These are phyloP conservation scores for Apiospora pterosperma DNA, from an alignment of 2,329 filamentous ascomycete species.

Conservation along the genomic window DNA sequence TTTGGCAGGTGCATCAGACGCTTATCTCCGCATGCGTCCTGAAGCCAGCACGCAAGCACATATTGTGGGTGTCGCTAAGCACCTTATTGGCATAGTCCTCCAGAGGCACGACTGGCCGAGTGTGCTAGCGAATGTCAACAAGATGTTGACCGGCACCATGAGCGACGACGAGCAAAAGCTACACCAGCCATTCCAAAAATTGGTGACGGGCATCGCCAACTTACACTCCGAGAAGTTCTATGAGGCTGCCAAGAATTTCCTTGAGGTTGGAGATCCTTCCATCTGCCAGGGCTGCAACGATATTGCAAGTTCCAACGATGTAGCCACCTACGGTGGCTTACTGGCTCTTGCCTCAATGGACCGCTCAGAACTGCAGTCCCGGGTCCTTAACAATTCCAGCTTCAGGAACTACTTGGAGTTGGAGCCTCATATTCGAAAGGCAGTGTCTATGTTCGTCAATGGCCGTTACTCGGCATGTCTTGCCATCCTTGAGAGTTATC, in stretches of 20 bases:
- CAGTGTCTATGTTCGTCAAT: slow-evolving; percentile 84
- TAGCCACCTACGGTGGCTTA: slow-evolving; percentile 88
- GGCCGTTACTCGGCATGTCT: slow-evolving; percentile 87
- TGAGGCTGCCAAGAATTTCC: slow-evolving; percentile 70
- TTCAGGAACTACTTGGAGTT: slow-evolving; percentile 90
- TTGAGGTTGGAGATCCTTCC: slow-evolving; percentile 53
- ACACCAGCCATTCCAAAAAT: slow-evolving; percentile 48
- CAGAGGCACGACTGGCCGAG: slow-evolving; percentile 75
- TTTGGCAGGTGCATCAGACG: slow-evolving; percentile 67
- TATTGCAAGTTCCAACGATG: slow-evolving; percentile 77
- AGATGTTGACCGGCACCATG: slow-evolving; percentile 54
- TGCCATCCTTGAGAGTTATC: slow-evolving; percentile 75
- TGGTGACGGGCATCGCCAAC: slow-evolving; percentile 48
- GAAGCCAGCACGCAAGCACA: slow-evolving; percentile 83
- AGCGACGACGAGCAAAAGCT: slow-evolving; percentile 43
- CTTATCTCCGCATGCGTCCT: slow-evolving; percentile 83
- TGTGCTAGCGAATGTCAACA: slow-evolving; percentile 57
- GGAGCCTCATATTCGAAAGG: slow-evolving; percentile 90
- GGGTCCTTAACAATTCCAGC: slow-evolving; percentile 73
- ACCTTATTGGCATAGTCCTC: slow-evolving; percentile 71
- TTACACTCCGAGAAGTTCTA: slow-evolving; percentile 43
- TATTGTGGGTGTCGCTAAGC: slow-evolving; percentile 76
- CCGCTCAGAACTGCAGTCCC: slow-evolving; percentile 67
- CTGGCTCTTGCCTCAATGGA: slow-evolving; percentile 89
- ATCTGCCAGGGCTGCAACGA: slow-evolving; percentile 60